Percentiles rank a stretch among this genome's conserved stretches.
These are phyloP conservation scores for Leptographium galeiforme DNA, from an alignment of 2,329 filamentous ascomycete species.

Conservation along the genomic window DNA sequence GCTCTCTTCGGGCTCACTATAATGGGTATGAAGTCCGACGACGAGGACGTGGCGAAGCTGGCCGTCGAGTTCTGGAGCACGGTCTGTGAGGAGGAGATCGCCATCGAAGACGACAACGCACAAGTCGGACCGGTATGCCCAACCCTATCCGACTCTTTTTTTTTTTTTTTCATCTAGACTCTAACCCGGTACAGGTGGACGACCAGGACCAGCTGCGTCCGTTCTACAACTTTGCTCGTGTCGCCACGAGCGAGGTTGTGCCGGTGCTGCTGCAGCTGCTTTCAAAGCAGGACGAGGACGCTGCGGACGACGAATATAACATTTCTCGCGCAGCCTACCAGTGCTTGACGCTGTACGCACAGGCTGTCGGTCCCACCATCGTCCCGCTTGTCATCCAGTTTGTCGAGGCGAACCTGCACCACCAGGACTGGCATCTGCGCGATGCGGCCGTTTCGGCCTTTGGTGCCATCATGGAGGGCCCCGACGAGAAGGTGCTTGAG, in stretches of 20 bases:
- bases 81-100: conserved; percentile 97
- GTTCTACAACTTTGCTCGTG: conserved; percentile 90
- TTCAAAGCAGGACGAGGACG: conserved; percentile 96
- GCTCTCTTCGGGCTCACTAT: conserved; percentile 94
- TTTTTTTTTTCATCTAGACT: conserved; percentile 8
- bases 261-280: conserved; percentile 80
- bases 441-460: conserved; percentile 96
- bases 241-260: conserved; percentile 87
- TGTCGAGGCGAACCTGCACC: conserved; percentile 79
- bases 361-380: conserved; percentile 74
- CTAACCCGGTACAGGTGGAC: conserved; percentile 34
- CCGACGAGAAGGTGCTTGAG: conserved; percentile 81
- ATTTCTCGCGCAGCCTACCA: conserved; percentile 90
- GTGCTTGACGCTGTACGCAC: conserved; percentile 87
- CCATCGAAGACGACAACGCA: conserved; percentile 92
- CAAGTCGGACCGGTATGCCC: conserved; percentile 36
- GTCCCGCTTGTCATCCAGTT: conserved; percentile 80
- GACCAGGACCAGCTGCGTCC: conserved; percentile 69
- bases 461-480: conserved; percentile 96
- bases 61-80: conserved; percentile 99
- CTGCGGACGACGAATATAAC: conserved; percentile 94
- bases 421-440: conserved; percentile 86
- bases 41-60: conserved; percentile 95
- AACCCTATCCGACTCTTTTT: not conserved
- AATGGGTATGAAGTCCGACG: conserved; percentile 93